Base-by-base conservation (phyloP, 2,329 filamentous ascomycete species). In the Sporothrix globosa region DNA sequence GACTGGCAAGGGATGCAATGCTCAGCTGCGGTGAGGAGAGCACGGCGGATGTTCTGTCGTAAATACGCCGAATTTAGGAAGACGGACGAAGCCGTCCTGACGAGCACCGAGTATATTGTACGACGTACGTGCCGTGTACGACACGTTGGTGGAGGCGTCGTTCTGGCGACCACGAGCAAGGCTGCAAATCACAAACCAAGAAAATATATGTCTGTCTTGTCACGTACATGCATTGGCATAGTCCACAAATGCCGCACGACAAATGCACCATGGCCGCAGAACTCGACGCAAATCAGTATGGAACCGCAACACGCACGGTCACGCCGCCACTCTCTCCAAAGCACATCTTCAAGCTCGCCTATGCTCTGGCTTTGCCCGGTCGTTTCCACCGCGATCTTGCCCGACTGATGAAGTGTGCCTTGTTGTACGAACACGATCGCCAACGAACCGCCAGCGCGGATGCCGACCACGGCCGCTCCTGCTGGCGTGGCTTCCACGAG, bases 311-410 rank as follows among this genome's bases (percentile, higher is more conserved):
- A 44, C 11, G 41, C 41, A 30, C 41, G 9, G 10, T 44, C 41
- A 10, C 41, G 13, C 41, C 13, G 13, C 58, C 39, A 10, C n/a
- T 46, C 13, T 46, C 58, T 7, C 4, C 58, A 24, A 46, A 24
- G 19, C 56, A 56, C 67, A 53, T 69, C 39, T 71, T 69, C 39
- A 50, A 69, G 67, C 66, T 69, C 4, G 60, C 67, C 21, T 71
- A 71, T 19, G 70, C 66, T 9, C 39, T 71, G 4, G 54, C 65
- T 1, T 39, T 68, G 6, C 58, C 66, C 6, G 70, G 66, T 19
- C 66, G 70, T 19, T 69, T 69, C 58, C 41, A 21, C 48, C 30
- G 27, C n/a, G 70, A 71, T 52, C 27, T 68, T 4, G 11, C 44
- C 7, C 46, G 48, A 10, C 61, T 70, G 24, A 27, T 70, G 9